Percentiles rank a stretch among this genome's conserved stretches.
Evolutionary conservation across 257 asterid species (phyloP).

Genomic region (Linderniella brevidens): DNA sequence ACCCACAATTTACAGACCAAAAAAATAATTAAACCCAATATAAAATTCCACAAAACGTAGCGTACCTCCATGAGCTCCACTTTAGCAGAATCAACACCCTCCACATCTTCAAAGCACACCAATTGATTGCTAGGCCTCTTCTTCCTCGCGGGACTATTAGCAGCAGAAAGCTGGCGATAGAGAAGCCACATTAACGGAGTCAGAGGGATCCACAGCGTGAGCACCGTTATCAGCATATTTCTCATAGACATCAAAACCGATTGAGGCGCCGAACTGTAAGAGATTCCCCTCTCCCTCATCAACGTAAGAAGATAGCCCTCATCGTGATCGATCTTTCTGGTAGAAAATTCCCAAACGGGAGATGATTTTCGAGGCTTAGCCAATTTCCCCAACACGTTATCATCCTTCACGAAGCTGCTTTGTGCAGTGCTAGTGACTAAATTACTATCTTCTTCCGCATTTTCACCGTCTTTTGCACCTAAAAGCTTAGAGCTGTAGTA

Average conservation of each 20-base stretch:
- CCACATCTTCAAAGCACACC: constrained; percentile 77
- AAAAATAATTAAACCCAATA: too few relatives aligned
- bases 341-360: constrained; percentile 63
- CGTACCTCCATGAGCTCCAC: constrained; percentile 90
- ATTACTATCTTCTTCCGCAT: constrained; percentile 12
- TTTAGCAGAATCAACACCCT: constrained; percentile 88
- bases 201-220: constrained; percentile 84
- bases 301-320: constrained; percentile 73
- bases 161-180: constrained; percentile 72
- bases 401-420: constrained; percentile 12
- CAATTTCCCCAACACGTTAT: constrained; percentile 16
- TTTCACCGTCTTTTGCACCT: constrained; percentile 12
- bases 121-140: constrained; percentile 43
- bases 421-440: constrained; percentile 9
- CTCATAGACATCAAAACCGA: constrained; percentile 52
- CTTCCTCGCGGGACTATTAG: constrained; percentile 72
- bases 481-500: constrained; percentile 32
- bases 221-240: constrained; percentile 53
- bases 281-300: constrained; percentile 71
- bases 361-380: constrained; percentile 19
- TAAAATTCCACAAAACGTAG: neutral
- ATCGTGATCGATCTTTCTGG: constrained; percentile 85
- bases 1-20: too few relatives aligned
- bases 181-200: constrained; percentile 86
- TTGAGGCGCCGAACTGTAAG: constrained; percentile 81